Conservation (phyloP, 495 filamentous ascomycete species). For the Thozetella sp. region DNA sequence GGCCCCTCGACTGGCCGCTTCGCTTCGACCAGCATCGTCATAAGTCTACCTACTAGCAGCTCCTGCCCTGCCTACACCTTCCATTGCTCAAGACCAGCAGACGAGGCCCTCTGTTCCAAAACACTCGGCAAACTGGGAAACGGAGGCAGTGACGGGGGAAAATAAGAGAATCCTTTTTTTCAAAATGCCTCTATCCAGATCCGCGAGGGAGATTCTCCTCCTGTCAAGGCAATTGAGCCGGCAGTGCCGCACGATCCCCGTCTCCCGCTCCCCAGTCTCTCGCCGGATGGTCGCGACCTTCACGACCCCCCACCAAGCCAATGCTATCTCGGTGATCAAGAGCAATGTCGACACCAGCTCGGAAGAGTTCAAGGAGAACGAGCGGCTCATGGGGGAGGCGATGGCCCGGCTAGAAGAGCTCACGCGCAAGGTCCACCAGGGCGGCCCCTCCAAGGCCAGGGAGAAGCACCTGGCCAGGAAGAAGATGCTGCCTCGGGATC, state of each 20-base stretch:
- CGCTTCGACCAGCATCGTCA: not conserved
- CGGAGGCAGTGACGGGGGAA: not conserved
- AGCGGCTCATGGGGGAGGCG: constrained; percentile 72
- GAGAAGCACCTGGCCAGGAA: constrained; percentile 86
- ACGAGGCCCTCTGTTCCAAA: constrained; percentile 11
- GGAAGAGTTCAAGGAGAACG: constrained; percentile 81
- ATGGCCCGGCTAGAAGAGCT: constrained; percentile 65
- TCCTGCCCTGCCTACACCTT: no score
- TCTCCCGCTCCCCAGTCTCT: constrained; percentile 9
- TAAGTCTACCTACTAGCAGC: no score
- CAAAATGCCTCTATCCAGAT: constrained; percentile 36
- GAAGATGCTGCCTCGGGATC: constrained; percentile 94
- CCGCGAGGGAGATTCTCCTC: constrained; percentile 31
- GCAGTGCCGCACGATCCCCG: constrained; percentile 22
- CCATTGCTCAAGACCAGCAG: no score
- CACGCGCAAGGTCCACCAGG: constrained; percentile 69
- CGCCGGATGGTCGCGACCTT: constrained; percentile 57
- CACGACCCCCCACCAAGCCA: constrained; percentile 67
- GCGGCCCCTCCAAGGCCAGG: constrained; percentile 80
- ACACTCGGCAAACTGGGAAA: not conserved
- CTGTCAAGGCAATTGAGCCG: constrained; percentile 42
- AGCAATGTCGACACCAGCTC: constrained; percentile 77
- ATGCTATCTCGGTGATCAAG: constrained; percentile 76
- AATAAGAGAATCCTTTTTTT: not conserved
- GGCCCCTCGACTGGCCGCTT: not conserved